Base-by-base conservation (phyloP, 2,329 filamentous ascomycete species). In the Periconia macrospinosa region DNA sequence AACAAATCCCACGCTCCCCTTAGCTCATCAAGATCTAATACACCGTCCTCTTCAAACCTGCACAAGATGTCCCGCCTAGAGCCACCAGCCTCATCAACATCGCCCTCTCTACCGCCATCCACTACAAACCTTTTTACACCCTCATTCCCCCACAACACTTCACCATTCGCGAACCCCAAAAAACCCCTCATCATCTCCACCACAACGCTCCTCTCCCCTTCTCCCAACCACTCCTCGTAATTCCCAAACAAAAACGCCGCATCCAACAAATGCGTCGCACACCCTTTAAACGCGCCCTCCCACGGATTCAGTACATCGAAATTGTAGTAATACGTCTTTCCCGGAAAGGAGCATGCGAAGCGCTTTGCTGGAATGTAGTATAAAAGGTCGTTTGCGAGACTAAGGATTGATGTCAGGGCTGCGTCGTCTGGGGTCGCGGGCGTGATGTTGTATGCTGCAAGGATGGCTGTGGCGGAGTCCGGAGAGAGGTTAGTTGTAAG, bases 351-450 rank as follows among this genome's bases (percentile, higher is more conserved):
- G 15, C 62, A 49, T 1, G 76, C 77, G 30, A 75, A 73, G 6
- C 70, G 61, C 7, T 75, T 35, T 0, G 73, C 74, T 0, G 79
- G 71, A 1, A 73, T 69, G 48, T 73, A 71, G 62, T 78, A 81
- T 7, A 63, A 62, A 35, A 81, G 71, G 49, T 82, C 79, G 14
- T 72, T 77, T 15, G 67, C 65, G 30, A 78, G 75, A 1, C 74
- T 56, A 3, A 81, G 63, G 19, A 80, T 63, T 1, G 54, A 60
- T 2, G 59, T 41, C 47, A 78, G 70, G 0, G 75, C 77, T 5
- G 70, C 65, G 1, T 73, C 66, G 41, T 80, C 76, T 1, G 68
- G 43, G 0, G 67, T 66, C 6, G 62, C 55, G 20, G 65, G 43
- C 6, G 56, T 50, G 50, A 80, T 70, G 0, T 59, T 57, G 57